These are phyloP conservation scores for Lactifluus hygrophoroides DNA, from an alignment of 768 basidiomycete species.

Conservation along the genomic window DNA sequence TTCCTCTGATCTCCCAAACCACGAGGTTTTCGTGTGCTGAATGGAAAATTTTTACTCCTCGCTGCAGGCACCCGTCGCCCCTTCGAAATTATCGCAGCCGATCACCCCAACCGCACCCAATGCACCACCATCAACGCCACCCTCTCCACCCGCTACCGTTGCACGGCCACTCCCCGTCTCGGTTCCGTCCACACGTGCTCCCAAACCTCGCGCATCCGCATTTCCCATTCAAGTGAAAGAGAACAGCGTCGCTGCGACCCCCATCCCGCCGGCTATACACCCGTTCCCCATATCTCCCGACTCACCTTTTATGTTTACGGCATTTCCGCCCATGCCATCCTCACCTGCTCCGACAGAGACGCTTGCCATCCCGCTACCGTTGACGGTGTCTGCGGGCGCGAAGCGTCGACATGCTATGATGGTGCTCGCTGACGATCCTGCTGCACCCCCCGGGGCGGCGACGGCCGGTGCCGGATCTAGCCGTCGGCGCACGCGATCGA, in stretches of 20 bases:
- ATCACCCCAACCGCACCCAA: slow-evolving; percentile 15
- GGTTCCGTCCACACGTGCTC: slow-evolving; percentile 15
- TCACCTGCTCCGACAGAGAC: slow-evolving; percentile 24
- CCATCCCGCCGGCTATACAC: background rate
- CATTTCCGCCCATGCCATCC: slow-evolving; percentile 8
- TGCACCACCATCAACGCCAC: slow-evolving; percentile 21
- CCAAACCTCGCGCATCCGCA: slow-evolving; percentile 18
- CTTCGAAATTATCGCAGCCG: slow-evolving; percentile 24
- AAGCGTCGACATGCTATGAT: slow-evolving; percentile 75
- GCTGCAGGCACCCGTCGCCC: slow-evolving; percentile 31
- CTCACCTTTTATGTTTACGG: slow-evolving; percentile 26
- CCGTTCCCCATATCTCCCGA: slow-evolving; percentile 17
- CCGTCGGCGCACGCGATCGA: slow-evolving; percentile 50
- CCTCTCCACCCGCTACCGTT: slow-evolving; percentile 24
- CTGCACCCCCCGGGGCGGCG: slow-evolving; percentile 28
- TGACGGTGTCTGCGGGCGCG: slow-evolving; percentile 40
- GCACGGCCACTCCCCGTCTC: slow-evolving; percentile 14
- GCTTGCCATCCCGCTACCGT: slow-evolving; percentile 16
- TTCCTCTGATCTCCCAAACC: slow-evolving; percentile 4
- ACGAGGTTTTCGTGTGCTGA: background rate
- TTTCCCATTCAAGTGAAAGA: slow-evolving; percentile 10
- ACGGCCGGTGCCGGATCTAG: slow-evolving; percentile 31
- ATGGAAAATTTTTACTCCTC: slow-evolving; percentile 15
- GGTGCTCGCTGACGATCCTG: slow-evolving; percentile 57
- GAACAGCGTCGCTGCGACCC: slow-evolving; percentile 2